Evolutionary conservation across 2,329 filamentous ascomycete species (phyloP), one percentile per base, ranked within the genome.

Genomic region (Arthrobotrys megalospora): DNA sequence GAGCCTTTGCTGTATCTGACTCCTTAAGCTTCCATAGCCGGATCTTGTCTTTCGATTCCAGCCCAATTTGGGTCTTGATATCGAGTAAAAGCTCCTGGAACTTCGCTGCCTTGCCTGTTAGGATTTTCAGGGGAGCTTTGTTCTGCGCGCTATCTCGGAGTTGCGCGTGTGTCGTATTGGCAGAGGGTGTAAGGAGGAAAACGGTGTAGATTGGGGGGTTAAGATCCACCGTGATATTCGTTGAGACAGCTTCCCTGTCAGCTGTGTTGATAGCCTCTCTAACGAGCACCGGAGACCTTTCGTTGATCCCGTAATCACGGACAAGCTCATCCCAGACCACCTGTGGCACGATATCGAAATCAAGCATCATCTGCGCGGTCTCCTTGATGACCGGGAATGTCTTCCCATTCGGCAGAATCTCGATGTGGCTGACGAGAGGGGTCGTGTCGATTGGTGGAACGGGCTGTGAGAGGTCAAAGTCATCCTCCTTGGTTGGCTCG

Each of bases 141-240:
- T 88, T 87, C 68, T 85, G 88, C 10, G 90, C 88, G 81, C 91
- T 90, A 70, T 91, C 88, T 43, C 89, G 86, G 5, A 87, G 86
- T 21, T 89, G 84, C 1, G 89, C 88, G 80, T 87, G 90, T 64
- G 87, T 85, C 1, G 89, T 89, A 7, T 85, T 83, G 81, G 87
- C 87, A 83, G 90, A 91, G 1, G 73, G 73, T 21, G 73, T 16
- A 5, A 98, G 86, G 80, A 95, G 93, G 82, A 97, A 90, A 77
- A 98, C 87, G 0, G 91, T 93, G 83, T 97, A 93, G 50, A 97
- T 87, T 0, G 93, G 93, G 3, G 94, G 96, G 82, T 94, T 90
- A 47, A 93, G 87, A 85, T 98, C 96, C 83, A 92, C 97, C 81
- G 92, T 87, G 55, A 97, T 85, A 80, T 97, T 93, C 45, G 89